These are phyloP conservation scores for Pyrenophora tritici-repentis DNA, from an alignment of 2,329 filamentous ascomycete genomes.

Conservation along the genomic window DNA sequence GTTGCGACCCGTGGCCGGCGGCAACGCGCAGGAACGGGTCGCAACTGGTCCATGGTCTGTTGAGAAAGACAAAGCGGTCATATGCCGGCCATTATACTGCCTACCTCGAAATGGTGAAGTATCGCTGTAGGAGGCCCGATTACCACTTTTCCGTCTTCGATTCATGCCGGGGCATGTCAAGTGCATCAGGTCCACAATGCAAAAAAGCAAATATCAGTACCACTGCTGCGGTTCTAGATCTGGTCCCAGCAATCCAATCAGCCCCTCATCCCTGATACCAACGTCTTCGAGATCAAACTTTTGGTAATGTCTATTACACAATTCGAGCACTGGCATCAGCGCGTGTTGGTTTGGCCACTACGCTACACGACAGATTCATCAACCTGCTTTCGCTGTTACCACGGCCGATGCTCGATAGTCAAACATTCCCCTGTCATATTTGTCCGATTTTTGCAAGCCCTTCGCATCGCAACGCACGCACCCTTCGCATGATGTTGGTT, in stretches of 20 bases:
- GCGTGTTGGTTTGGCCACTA: slow-evolving; percentile 6
- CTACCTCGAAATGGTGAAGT: too few species aligned
- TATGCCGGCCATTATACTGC: not conserved
- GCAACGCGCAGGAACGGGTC: not conserved
- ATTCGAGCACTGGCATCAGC: slow-evolving; percentile 1
- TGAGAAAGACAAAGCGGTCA: slow-evolving; percentile 2
- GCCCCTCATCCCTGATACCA: not conserved
- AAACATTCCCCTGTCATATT: not conserved
- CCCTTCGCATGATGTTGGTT: slow-evolving; percentile 1
- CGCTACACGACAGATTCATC: not conserved
- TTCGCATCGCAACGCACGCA: slow-evolving; percentile 6
- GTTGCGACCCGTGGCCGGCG: not conserved
- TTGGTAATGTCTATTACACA: not conserved
- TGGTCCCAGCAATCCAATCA: slow-evolving; percentile 7
- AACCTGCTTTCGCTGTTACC: not conserved
- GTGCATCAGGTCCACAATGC: not conserved
- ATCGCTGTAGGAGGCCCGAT: too few species aligned
- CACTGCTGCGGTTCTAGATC: slow-evolving; percentile 4
- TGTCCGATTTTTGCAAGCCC: slow-evolving; percentile 4
- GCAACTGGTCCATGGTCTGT: not conserved
- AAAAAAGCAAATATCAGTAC: slow-evolving; percentile 9
- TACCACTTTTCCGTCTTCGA: not conserved
- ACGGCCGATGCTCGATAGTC: not conserved
- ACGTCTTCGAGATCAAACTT: slow-evolving; percentile 1
- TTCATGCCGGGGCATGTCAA: not conserved